Percentiles rank a stretch among this genome's conserved stretches.
Conservation (phyloP, 176 grass and related monocot species). For the Musa acuminata region DNA sequence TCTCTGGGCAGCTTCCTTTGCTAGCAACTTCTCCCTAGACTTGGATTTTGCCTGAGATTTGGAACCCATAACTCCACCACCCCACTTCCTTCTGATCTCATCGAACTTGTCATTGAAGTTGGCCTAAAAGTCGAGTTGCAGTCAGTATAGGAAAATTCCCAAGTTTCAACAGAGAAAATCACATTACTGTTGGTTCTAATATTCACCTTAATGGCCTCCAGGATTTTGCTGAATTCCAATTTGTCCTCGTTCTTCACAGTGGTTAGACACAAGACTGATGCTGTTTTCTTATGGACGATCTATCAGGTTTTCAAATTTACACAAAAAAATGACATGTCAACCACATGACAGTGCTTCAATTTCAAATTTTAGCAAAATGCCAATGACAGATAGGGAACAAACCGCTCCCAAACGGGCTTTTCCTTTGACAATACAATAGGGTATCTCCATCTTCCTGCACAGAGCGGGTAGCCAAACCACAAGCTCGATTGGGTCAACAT, state of each 20-base stretch:
- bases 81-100: no score
- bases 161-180: background rate
- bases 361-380: background rate
- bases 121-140: background rate
- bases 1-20: conserved; percentile 32
- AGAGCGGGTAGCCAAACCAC: no score
- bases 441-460: no score
- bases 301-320: background rate
- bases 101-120: no score
- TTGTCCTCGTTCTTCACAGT: no score
- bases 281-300: conserved; percentile 71
- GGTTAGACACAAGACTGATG: background rate
- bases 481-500: no score
- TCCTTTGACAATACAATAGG: no score
- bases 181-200: conserved; percentile 7
- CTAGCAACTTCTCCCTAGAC: conserved; percentile 38
- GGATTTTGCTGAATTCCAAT: no score
- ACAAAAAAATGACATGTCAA: background rate
- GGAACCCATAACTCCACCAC: conserved; percentile 43
- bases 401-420: conserved; percentile 28
- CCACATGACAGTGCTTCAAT: no score
- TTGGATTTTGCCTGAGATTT: conserved; percentile 64
- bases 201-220: no score
- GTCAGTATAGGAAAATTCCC: background rate
- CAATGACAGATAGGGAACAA: background rate